Evolutionary conservation across 305 asterid genomes (phyloP).

Genomic region (Fraxinus dipetala): DNA sequence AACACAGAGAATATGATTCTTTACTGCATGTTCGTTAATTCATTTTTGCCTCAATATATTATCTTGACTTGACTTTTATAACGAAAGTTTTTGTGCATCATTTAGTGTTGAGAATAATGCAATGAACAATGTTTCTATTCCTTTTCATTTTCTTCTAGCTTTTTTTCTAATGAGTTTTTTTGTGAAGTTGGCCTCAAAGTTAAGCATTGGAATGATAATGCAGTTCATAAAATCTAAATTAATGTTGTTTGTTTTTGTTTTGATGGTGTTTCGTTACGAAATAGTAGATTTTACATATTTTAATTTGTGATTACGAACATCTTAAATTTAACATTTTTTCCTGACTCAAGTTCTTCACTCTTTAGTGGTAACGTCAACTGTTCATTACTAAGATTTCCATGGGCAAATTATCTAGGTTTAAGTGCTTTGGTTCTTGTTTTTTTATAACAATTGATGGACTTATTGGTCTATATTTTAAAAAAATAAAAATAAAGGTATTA

Average conservation of each 20-base stretch:
- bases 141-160: not conserved
- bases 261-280: not conserved
- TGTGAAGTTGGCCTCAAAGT: not conserved
- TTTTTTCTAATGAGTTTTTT: not conserved
- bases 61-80: not conserved
- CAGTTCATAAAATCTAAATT: not conserved
- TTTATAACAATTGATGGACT: not conserved
- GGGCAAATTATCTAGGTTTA: not conserved
- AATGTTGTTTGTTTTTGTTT: not conserved
- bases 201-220: not conserved
- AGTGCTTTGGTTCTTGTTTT: not conserved
- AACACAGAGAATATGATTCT: not conserved
- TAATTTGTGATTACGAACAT: not conserved
- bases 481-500: not conserved
- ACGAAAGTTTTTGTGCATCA: not conserved
- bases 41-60: not conserved
- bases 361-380: not conserved
- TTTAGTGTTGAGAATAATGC: not conserved
- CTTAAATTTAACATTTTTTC: not conserved
- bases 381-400: not conserved
- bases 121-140: not conserved
- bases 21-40: not conserved
- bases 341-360: not conserved
- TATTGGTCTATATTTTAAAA: not conserved
- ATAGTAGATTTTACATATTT: not conserved